Evolutionary conservation across 331 rosid genomes (phyloP), one percentile per base, ranked within the genome.

Genomic region (Phaseolus coccineus): DNA sequence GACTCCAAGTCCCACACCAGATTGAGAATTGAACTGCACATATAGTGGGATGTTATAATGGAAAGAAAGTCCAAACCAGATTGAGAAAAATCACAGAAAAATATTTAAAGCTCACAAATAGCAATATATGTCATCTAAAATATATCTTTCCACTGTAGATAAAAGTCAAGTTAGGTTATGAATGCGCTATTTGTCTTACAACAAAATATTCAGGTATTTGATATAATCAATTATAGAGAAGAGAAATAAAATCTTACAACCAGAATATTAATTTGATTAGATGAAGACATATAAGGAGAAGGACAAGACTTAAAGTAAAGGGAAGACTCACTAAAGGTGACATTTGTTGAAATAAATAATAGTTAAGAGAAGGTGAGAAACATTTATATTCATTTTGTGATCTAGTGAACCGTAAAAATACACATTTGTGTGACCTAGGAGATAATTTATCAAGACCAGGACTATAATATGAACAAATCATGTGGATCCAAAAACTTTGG

Each of bases 1-100:
- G 47, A 89, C 86, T 72, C 96, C 96, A 53, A 87, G 82, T 64
- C 87, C 91, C 63, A 85, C 63, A 68, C 87, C 90, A 86, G 88
- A 78, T 87, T 86, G 92, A 76, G 93, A 83, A 61, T 89, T 87
- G 65, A 88, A 81, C 92, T 89, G 92, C 80, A 85, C 16, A 79
- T 39, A 78, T 31, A 22, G 77, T 75, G 68, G 8, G 51, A 73
- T 69, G 31, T 57, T 44, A 44, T 30, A 27, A 27, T 25, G 28
- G 13, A 50, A 69, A 87, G 16, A 55, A 71, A 83, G 76, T 47
- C 86, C 30, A 84, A 50, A 77, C 86, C 88, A 86, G 86, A 74
- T 86, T 84, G 91, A 70, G 87, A 67, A 57, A 87, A 82, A 65
- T 84, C 77, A 71, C 86, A 50, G 76, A 65, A 83, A 71, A 85